Base-by-base conservation (phyloP, 352 stramenopile species). In the Phytopythium montanum region DNA sequence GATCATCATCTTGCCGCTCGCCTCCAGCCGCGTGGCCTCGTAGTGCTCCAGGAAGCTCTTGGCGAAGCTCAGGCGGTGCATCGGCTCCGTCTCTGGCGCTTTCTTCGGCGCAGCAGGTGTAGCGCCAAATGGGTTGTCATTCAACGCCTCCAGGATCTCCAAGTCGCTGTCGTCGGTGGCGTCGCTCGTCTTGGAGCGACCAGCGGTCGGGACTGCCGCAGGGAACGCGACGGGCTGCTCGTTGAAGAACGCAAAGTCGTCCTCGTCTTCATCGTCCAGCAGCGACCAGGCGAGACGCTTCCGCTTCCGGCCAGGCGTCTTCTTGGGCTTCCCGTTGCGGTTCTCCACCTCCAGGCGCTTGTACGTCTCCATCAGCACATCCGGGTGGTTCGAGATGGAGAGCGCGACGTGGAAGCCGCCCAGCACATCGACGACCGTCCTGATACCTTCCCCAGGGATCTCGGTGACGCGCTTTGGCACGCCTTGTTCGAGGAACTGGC, bases 1-100 rank as follows among this genome's bases (percentile, higher is more conserved):
- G 16, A 96, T 75, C 59, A 92, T 73, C 83, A 96, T 95, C 60
- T 97, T 96, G 39, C 85, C 87, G 50, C 85, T 95, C 7, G 87
- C 68, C 45, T 88, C 76, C 0, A 91, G 68, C 45, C 81, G 70
- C 23, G 62, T 75, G 5, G 61, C 61, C 6, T 74, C 69, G 61
- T 95, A 92, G 13, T 76, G 66, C 1, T 71, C 61, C 60, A 95
- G 70, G 28, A 92, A 90, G 7, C 73, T 39, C 19, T 78, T 53
- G 0, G 80, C 84, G 71, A 95, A 95, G 18, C 75, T 87, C 13
- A 95, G 66, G 14, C 86, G 83, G 62, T 95, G 86, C 51, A 58
- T 48, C 23, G 26, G 51, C 31, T n/a, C n/a, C n/a, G 41, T 9
- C 26, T 25, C 45, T 36, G 7, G n/a, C 21, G 16, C 29, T 50